Base-by-base conservation (phyloP, 2,329 filamentous ascomycete species). In the Aspergillus unguis region DNA sequence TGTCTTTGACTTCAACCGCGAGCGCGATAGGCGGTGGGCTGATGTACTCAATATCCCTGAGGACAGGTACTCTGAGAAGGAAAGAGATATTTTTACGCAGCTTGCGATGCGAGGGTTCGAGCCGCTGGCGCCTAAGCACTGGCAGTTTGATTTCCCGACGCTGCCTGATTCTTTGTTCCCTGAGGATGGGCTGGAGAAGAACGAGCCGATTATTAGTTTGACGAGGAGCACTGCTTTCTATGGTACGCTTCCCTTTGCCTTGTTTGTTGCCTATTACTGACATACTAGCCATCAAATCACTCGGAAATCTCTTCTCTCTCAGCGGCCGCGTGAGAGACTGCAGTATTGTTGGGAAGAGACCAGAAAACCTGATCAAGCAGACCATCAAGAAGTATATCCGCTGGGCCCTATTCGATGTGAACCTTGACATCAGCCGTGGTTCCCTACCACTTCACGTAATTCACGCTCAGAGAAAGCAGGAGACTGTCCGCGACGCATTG, bases 101-200 rank as follows among this genome's bases (percentile, higher is more conserved):
- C 73, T 84, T 29, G 74, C 74, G 5, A 75, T 78, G 68, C 79
- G 81, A 38, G 81, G 82, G 11, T 78, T 77, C 48, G 81, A 84
- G 65, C 77, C 82, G 7, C 64, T 84, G 1, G 62, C 85, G 9
- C 79, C 80, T 1, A 63, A 66, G 9, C 69, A 70, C 54, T 84
- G 80, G 80, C 69, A 72, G 41, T 65, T 75, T 45, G 80, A 84
- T 57, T 83, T 83, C 56, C 67, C 69, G 6, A 81, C 77, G 11
- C 62, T 85, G 10, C 81, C 81, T 2, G 71, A 76, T 6, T 70
- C 73, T 6, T 64, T 85, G 1, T 85, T 84, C 65, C 74, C 75
- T 6, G 32, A 57, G 7, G 48, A 44, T 1, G 58, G 65, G 2
- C 66, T 70, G 6, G 65, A 70, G 8, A 58, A 70, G 17, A 66